Conservation (phyloP, 257 asterid species). For the Primulina eburnea region DNA sequence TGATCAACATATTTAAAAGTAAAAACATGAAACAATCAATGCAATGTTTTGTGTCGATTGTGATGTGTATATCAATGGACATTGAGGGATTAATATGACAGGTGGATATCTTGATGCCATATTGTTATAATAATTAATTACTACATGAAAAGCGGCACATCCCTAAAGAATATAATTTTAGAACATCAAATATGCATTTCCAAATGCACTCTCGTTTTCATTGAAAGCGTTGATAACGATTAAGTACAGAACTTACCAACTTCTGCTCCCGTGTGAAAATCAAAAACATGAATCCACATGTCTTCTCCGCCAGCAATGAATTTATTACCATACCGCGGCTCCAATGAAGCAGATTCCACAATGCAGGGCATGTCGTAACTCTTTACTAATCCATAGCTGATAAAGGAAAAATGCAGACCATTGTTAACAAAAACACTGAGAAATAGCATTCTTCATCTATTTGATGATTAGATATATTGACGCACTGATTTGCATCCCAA, state of each 20-base stretch:
- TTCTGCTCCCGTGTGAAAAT: slow-evolving; percentile 83
- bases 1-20: background rate
- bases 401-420: slow-evolving; percentile 3
- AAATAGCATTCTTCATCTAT: background rate
- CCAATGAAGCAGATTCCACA: slow-evolving; percentile 89
- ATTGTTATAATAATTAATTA: no score
- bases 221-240: no score
- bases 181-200: background rate
- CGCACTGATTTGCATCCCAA: slow-evolving; percentile 98
- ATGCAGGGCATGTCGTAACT: slow-evolving; percentile 82
- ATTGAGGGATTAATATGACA: no score
- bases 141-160: background rate
- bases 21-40: background rate
- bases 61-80: background rate
- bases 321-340: slow-evolving; percentile 84
- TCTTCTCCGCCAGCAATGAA: slow-evolving; percentile 98
- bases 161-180: background rate
- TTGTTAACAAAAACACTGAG: background rate
- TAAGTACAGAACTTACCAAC: slow-evolving; percentile 44
- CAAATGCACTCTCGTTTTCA: background rate
- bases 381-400: slow-evolving; percentile 87
- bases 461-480: background rate
- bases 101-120: background rate
- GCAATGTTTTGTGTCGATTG: no score
- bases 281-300: slow-evolving; percentile 89